Percentiles rank a stretch among this genome's conserved stretches.
phyloP scores from a whole-genome alignment of 2,329 filamentous ascomycete species.

The Lasiodiplodia hormozganensis region DNA sequence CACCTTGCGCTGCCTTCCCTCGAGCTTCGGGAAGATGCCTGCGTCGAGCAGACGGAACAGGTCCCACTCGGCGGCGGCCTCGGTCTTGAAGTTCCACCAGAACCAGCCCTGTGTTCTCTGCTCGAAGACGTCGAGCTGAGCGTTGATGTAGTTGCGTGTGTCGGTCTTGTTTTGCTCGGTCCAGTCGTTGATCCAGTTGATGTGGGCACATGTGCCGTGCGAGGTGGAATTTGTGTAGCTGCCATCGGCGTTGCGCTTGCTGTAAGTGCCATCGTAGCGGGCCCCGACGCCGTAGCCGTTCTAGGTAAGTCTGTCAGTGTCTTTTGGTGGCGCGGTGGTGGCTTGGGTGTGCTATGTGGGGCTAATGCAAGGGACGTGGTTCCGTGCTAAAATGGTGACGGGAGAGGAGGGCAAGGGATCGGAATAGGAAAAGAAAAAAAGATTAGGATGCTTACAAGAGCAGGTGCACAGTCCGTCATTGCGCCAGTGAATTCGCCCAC shows the following conservation, averaged over 20 bases:
- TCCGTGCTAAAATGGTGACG: not conserved
- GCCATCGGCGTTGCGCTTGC: constrained; percentile 46
- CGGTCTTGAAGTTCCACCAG: constrained; percentile 67
- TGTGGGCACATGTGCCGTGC: constrained; percentile 61
- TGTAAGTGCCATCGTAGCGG: constrained; percentile 65
- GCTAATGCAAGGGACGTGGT: not conserved
- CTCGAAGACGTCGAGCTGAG: constrained; percentile 62
- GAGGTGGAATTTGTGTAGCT: constrained; percentile 55
- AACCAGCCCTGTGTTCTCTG: constrained; percentile 60
- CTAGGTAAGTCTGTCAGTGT: not conserved
- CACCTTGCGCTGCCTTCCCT: not conserved
- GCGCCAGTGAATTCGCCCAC: constrained; percentile 74
- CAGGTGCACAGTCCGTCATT: constrained; percentile 66
- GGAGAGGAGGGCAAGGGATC: not conserved
- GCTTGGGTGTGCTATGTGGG: not conserved
- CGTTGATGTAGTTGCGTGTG: constrained; percentile 59
- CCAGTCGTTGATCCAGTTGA: constrained; percentile 59
- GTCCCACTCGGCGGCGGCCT: constrained; percentile 62
- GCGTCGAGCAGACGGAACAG: constrained; percentile 57
- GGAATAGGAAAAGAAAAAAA: no score
- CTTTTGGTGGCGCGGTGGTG: not conserved
- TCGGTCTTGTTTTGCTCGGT: constrained; percentile 53
- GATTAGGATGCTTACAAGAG: constrained; percentile 39
- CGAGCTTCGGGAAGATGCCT: constrained; percentile 56
- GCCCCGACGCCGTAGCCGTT: constrained; percentile 65